Evolutionary conservation across 805 yeast species (phyloP), one percentile per base, ranked within the genome.

Genomic region (Metschnikowia amazonensis): DNA sequence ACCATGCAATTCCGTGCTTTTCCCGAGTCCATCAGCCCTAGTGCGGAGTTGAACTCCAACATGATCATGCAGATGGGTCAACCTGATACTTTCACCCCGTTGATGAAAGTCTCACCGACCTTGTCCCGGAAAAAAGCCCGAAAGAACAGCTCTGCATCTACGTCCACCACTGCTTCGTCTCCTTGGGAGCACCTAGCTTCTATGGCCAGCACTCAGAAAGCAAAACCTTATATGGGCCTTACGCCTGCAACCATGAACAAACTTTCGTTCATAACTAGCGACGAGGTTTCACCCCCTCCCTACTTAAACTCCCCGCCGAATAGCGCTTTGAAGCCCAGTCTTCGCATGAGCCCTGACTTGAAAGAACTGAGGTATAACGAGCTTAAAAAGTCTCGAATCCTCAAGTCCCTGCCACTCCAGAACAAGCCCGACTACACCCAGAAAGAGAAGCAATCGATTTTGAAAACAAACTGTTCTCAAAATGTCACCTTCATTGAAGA

Each of bases 1-100:
- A 71, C 72, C 52, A 69, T 71, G 55, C 64, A 62, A 45, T 64
- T 71, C 48, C 66, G 69, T 39, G 66, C 75, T 2, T 62, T 67
- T 10, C 72, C 74, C 5, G 53, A 62, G 43, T 54, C 59, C 25
- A 55, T 58, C 42, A 57, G 62, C 44, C 75, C 76, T 3, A 60
- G 62, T 32, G 75, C 75, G 4, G 75, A 72, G 48, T 55, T 62
- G 46, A 66, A 66, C 47, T 64, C 71, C 31, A 66, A 65, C 51
- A 61, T 61, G 56, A 65, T 63, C 36, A 65, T 69, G 35, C 64
- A 63, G 48, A 57, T 63, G 47, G 75, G 75, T 4, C 69, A 67
- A 27, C 76, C 76, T 7, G 75, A 72, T 48, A 57, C 66, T 36
- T 70, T 62, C 58, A 70, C 72, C 6, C 75, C 76, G 2, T 51